Base-by-base conservation (phyloP, 163 green algal genomes). In the Scenedesmus sp. region DNA sequence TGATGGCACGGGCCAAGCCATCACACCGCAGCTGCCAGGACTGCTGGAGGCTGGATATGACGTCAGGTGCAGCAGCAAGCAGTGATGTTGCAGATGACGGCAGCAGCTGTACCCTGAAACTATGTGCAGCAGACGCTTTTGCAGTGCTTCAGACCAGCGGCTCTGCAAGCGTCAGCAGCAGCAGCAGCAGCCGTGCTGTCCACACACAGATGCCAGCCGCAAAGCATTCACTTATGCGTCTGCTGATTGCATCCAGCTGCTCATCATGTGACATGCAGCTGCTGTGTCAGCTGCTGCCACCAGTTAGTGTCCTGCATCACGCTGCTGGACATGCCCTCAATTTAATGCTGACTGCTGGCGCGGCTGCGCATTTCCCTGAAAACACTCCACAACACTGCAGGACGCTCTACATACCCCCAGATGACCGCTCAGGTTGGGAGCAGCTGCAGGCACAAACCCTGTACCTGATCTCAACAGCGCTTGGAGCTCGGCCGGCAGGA, bases 1-100 rank as follows among this genome's bases (percentile, higher is more conserved):
- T 66, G 96, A 97, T 90, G 96, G 96, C 74, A 97, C 95, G 3
- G 96, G 95, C 6, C 94, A 96, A 79, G 92, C 94, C 20, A 95
- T 97, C 23, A 81, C 91, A n/a, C 95, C 96, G 0, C 96, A 97
- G 82, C 64, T 97, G 9, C 85, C 87, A 4, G 66, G 88, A 0
- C 86, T 97, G 55, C 66, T 93, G 2, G 79, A 26, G 12, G 86
- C 94, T 13, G 94, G 94, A 2, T 97, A 94, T 87, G 94, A 96
- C 67, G 92, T 96, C 52, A 93, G 94, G 87, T 84, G 18, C 12
- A 23, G 62, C 23, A 1, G 1, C 13, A n/a, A 59, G 76, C 46
- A 64, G 5, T 79, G 15, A 79, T 1, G 15, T 4, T 46, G 8
- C 46, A 85, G 46, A 4, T 1, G 9, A 18, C 77, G 2, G 0